phyloP scores from a whole-genome alignment of 2,329 filamentous ascomycete species.

The Fusarium protoensiforme region DNA sequence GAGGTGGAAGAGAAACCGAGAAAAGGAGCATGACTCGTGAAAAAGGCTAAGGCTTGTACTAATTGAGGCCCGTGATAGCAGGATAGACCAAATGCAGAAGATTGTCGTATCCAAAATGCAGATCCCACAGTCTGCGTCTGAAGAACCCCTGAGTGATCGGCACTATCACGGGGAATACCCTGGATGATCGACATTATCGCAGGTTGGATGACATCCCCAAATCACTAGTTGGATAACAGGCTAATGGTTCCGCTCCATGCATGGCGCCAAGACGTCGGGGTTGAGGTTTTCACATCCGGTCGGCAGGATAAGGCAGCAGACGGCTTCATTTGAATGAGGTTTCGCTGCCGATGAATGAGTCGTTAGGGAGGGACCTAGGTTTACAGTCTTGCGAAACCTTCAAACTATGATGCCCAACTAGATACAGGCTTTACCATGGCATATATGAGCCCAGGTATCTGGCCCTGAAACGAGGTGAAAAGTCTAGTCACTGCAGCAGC shows the following conservation, averaged over 20 bases:
- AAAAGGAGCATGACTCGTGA: background rate
- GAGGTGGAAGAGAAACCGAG: background rate
- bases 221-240: background rate
- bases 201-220: background rate
- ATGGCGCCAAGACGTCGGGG: background rate
- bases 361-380: background rate
- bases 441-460: background rate
- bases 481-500: background rate
- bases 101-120: constrained; percentile 8
- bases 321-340: background rate
- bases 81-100: background rate
- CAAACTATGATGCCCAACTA: background rate
- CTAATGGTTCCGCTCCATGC: background rate
- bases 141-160: constrained; percentile 10
- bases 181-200: background rate
- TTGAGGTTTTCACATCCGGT: background rate
- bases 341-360: background rate
- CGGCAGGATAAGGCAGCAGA: background rate
- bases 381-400: background rate
- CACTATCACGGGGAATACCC: background rate
- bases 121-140: constrained; percentile 14
- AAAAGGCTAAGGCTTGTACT: background rate
- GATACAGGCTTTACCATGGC: background rate
- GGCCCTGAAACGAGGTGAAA: background rate
- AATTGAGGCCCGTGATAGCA: constrained; percentile 1